These are phyloP conservation scores for Podospora bellae-mahoneyi DNA, from an alignment of 495 filamentous ascomycete genomes.

Conservation along the genomic window DNA sequence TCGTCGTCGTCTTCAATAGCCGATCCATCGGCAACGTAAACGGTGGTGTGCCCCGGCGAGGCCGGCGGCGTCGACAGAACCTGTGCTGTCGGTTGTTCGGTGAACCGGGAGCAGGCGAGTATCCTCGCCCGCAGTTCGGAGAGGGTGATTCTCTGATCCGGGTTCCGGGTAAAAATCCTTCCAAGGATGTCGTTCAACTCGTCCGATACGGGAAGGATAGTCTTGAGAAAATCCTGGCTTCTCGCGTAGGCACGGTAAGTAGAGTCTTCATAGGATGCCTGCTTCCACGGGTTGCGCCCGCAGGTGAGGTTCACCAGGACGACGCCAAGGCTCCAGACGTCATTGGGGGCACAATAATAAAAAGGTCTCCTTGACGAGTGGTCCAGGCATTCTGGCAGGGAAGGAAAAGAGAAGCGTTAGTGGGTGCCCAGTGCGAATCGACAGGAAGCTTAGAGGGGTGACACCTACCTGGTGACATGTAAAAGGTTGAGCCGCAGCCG, in stretches of 20 bases:
- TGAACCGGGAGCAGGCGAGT: conserved; percentile 71
- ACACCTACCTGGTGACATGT: conserved; percentile 94
- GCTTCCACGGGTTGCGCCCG: conserved; percentile 98
- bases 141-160: conserved; percentile 79
- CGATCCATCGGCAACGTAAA: conserved; percentile 46
- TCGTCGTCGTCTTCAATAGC: conserved; percentile 37
- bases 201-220: conserved; percentile 86
- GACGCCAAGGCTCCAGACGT: conserved; percentile 96
- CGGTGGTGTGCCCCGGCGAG: conserved; percentile 37
- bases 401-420: conserved; percentile 32
- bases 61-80: conserved; percentile 35
- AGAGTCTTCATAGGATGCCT: conserved; percentile 86
- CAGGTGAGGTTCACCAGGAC: conserved; percentile 97
- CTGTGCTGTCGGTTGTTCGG: conserved; percentile 42
- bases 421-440: conserved; percentile 15
- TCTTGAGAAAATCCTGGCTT: conserved; percentile 82
- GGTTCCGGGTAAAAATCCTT: conserved; percentile 86
- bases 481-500: conserved; percentile 97
- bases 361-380: conserved; percentile 72
- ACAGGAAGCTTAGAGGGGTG: conserved; percentile 4
- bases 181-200: conserved; percentile 87
- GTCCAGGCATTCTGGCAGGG: conserved; percentile 80
- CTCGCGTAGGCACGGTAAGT: conserved; percentile 90
- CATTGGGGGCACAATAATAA: conserved; percentile 91
- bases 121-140: conserved; percentile 76